Conservation (phyloP, 1,284 basidiomycete species). For the Rhodofomes roseus region DNA sequence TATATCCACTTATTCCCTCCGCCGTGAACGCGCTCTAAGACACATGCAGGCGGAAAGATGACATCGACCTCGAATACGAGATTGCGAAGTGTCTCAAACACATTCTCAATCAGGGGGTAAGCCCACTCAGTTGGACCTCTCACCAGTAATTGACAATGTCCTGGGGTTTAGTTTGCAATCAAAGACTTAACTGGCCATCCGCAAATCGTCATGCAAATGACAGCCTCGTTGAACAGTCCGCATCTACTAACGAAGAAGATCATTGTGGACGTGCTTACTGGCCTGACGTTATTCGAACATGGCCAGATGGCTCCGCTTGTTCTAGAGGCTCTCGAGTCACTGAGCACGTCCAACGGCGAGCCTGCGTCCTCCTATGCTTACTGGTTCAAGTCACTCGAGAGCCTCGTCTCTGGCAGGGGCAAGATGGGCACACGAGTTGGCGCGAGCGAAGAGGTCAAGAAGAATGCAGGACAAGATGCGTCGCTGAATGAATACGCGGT, state of each 20-base stretch:
- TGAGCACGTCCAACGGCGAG: slow-evolving; percentile 66
- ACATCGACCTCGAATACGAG: slow-evolving; percentile 82
- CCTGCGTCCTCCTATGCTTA: slow-evolving; percentile 66
- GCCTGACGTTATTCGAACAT: slow-evolving; percentile 49
- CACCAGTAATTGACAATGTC: not conserved
- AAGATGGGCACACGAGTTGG: slow-evolving; percentile 96
- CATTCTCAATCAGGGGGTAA: slow-evolving; percentile 76
- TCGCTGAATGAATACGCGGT: slow-evolving; percentile 84
- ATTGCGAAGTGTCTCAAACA: slow-evolving; percentile 85
- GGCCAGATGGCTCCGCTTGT: slow-evolving; percentile 56
- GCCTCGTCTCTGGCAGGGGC: slow-evolving; percentile 79
- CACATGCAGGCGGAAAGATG: slow-evolving; percentile 52
- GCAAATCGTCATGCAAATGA: slow-evolving; percentile 78
- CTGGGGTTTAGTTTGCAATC: slow-evolving; percentile 55
- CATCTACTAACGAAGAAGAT: slow-evolving; percentile 79
- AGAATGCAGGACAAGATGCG: slow-evolving; percentile 55
- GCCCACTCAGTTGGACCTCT: slow-evolving; percentile 19
- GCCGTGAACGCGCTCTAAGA: not conserved
- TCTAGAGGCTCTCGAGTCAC: slow-evolving; percentile 57
- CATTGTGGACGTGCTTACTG: slow-evolving; percentile 75
- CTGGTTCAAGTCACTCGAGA: slow-evolving; percentile 88
- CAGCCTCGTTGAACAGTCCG: slow-evolving; percentile 82
- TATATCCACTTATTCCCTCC: slow-evolving; percentile 24
- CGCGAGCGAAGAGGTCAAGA: slow-evolving; percentile 83
- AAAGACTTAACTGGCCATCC: slow-evolving; percentile 79